These are phyloP conservation scores for Penicilliopsis zonata DNA, from an alignment of 495 filamentous ascomycete genomes.

Conservation along the genomic window DNA sequence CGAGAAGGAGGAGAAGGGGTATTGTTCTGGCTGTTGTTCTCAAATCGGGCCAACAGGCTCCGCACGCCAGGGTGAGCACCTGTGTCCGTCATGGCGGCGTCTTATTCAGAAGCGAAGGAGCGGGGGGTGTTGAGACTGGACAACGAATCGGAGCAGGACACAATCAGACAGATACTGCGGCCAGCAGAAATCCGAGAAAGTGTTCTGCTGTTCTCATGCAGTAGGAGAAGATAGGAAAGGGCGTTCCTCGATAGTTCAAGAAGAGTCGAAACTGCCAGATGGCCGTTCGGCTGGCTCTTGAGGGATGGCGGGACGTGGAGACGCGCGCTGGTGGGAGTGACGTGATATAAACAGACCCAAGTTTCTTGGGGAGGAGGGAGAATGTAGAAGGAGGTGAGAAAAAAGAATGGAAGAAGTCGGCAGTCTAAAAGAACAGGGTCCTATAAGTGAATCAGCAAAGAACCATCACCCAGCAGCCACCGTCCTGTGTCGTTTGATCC, in stretches of 20 bases:
- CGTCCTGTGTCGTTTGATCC: too few relatives aligned
- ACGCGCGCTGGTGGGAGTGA: conserved; percentile 5
- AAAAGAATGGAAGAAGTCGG: neutral
- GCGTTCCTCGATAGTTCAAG: too few relatives aligned
- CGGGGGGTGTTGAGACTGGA: conserved; percentile 6
- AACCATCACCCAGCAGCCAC: too few relatives aligned
- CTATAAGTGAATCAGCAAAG: too few relatives aligned
- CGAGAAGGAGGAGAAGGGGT: conserved; percentile 52
- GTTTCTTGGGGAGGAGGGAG: neutral
- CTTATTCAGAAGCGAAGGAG: conserved; percentile 2
- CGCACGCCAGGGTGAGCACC: conserved; percentile 43
- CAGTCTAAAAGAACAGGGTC: too few relatives aligned
- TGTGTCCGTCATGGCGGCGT: conserved; percentile 36
- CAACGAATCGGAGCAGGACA: neutral
- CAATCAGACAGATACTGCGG: conserved; percentile 1
- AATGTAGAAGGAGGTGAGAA: neutral
- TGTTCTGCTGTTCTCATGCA: too few relatives aligned
- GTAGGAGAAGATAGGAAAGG: too few relatives aligned
- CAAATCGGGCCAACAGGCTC: conserved; percentile 82
- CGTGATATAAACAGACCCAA: conserved; percentile 11
- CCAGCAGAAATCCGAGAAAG: too few relatives aligned
- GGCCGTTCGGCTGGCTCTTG: neutral
- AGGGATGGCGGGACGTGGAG: too few relatives aligned
- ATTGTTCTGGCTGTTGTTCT: conserved; percentile 49
- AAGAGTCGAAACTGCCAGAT: conserved; percentile 1